Conservation (phyloP, 2,329 filamentous ascomycete species). For the Helotiales sp. region DNA sequence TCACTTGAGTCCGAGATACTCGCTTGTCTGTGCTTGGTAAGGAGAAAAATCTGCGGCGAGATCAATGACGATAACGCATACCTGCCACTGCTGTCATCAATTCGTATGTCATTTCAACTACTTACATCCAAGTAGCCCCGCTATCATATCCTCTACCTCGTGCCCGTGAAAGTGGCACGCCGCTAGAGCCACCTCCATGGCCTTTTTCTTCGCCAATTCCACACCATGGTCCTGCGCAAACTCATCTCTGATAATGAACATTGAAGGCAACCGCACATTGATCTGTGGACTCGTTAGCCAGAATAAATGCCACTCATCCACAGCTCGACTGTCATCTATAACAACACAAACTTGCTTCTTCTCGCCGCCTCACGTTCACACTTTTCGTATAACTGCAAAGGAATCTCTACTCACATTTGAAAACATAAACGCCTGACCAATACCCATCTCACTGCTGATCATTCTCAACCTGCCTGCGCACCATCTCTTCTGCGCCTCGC, state of each 20-base stretch:
- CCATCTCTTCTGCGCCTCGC: conserved; percentile 56
- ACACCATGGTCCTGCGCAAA: neutral
- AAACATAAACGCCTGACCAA: conserved; percentile 43
- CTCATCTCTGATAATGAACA: conserved; percentile 1
- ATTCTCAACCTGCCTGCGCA: conserved; percentile 50
- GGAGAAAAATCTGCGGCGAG: neutral
- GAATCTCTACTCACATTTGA: neutral
- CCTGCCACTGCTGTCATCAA: too few relatives aligned
- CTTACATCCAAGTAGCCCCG: neutral
- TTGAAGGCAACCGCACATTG: neutral
- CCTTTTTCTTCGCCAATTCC: neutral
- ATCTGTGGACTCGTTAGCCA: neutral
- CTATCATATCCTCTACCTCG: neutral
- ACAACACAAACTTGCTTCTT: too few relatives aligned
- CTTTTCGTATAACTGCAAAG: too few relatives aligned
- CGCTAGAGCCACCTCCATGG: neutral
- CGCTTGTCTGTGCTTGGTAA: too few relatives aligned
- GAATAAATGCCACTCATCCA: too few relatives aligned
- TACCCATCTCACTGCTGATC: conserved; percentile 55
- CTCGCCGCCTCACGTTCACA: too few relatives aligned
- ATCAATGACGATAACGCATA: too few relatives aligned
- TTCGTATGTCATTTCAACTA: too few relatives aligned
- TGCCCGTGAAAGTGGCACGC: neutral
- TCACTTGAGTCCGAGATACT: too few relatives aligned
- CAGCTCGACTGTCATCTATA: too few relatives aligned